Base-by-base conservation (phyloP, 257 asterid species). In the Solanum peruvianum region DNA sequence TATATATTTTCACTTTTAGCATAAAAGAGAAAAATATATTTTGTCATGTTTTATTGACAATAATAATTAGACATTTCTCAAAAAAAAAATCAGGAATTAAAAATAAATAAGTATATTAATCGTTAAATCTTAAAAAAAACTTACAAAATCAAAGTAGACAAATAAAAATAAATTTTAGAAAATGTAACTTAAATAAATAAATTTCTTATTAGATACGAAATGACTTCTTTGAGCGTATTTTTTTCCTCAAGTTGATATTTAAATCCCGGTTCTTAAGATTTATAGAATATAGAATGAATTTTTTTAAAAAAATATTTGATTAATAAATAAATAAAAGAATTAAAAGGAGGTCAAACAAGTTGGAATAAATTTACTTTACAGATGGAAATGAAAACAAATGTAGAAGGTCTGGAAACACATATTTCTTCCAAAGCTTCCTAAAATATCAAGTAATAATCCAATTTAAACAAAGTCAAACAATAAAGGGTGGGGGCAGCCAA, bases 391-490 rank as follows among this genome's bases (percentile, higher is more conserved):
- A 73, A 39, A 71, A 39, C 60, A 25, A 39, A 41, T 44, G 83
- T n/a, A 72, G 69, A 85, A 37, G 87, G 90, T 90, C 70, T 84
- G 83, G 77, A 75, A 86, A 52, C 87, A 76, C 62, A 82, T 62
- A 62, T 78, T 87, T 71, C 80, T 52, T 44, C 62, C 60, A 82
- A 82, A 89, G 87, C 88, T 70, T 85, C 66, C 56, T 21, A 58
- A 25, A 62, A 69, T 70, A 27, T 12, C 78, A 56, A 27, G 23
- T 84, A 82, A 49, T 37, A 39, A 13, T 35, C 11, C 42, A 3
- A 23, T 31, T 47, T 3, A 82, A 64, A 62, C 5, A 87, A 90
- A 89, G 93, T 92, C 93, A 92, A 90, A 84, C 11, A n/a, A 52
- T 39, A 29, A 25, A 29, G 1, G 27, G 27, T 58, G 86, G 33